phyloP scores from a whole-genome alignment of 768 basidiomycete genomes.

The Suillus fuscotomentosus region DNA sequence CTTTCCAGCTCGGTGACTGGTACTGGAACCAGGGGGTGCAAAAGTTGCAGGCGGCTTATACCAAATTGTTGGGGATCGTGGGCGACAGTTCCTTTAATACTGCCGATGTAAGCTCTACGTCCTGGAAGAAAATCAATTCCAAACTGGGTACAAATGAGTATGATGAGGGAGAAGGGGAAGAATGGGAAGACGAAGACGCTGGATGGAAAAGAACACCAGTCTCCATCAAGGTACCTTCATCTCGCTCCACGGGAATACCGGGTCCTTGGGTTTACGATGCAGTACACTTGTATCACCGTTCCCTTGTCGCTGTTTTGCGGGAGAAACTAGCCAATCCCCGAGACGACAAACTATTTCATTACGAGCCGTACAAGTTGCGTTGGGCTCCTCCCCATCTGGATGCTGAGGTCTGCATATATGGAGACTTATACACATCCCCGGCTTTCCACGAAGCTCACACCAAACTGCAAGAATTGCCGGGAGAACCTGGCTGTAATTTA shows the following conservation, averaged over 20 bases:
- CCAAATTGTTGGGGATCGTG: neutral
- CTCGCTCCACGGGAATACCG: neutral
- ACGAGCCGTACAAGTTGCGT: conserved; percentile 13
- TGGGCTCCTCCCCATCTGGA: conserved; percentile 11
- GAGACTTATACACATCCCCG: conserved; percentile 15
- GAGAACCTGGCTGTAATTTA: too few relatives aligned
- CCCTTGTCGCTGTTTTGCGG: conserved; percentile 14
- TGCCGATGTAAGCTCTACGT: conserved; percentile 3
- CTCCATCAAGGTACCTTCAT: conserved; percentile 14
- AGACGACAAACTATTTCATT: conserved; percentile 12
- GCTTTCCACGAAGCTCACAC: conserved; percentile 9
- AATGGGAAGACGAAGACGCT: conserved; percentile 9
- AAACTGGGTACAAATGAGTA: neutral
- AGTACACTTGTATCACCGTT: neutral
- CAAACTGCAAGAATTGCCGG: too few relatives aligned
- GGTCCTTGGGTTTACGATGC: conserved; percentile 1
- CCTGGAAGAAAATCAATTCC: conserved; percentile 3
- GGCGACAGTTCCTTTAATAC: neutral
- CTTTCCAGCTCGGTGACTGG: neutral
- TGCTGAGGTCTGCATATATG: conserved; percentile 5
- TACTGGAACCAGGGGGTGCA: conserved; percentile 7
- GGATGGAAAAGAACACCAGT: conserved; percentile 13
- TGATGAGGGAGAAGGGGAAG: neutral
- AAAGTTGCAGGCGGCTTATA: neutral
- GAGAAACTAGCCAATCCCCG: conserved; percentile 15